Conservation (phyloP, 208 protist genomes). For the Trypanosoma rangeli region DNA sequence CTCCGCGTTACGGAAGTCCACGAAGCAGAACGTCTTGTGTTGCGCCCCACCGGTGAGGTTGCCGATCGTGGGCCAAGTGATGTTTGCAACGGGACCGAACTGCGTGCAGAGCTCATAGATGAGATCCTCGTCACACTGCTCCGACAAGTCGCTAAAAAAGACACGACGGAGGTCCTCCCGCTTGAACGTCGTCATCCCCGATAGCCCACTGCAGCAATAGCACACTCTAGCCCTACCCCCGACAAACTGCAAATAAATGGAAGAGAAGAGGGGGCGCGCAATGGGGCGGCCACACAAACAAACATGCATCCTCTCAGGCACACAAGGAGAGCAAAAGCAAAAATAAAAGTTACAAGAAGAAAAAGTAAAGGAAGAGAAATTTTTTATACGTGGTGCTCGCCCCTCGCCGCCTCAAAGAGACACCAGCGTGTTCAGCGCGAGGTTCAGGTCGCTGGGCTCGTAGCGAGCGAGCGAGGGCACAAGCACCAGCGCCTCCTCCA, state of each 20-base stretch:
- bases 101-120: slow-evolving; percentile 82
- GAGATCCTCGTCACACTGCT: slow-evolving; percentile 77
- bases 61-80: slow-evolving; percentile 52
- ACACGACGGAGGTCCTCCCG: slow-evolving; percentile 81
- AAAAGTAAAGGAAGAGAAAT: not conserved
- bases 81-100: slow-evolving; percentile 76
- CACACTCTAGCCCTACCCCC: not conserved
- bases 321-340: not conserved
- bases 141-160: slow-evolving; percentile 67
- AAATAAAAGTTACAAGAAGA: not conserved
- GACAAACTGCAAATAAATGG: not conserved
- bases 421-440: slow-evolving; percentile 22
- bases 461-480: slow-evolving; percentile 79
- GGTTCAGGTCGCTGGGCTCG: slow-evolving; percentile 53
- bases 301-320: not conserved
- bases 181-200: slow-evolving; percentile 66
- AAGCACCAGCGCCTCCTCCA: slow-evolving; percentile 66
- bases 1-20: slow-evolving; percentile 70
- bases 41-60: slow-evolving; percentile 52
- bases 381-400: not conserved
- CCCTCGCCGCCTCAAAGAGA: slow-evolving; percentile 9
- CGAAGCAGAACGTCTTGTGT: slow-evolving; percentile 72
- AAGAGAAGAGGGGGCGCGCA: slow-evolving; percentile 6
- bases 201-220: not conserved
- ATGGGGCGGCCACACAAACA: not conserved